Base-by-base conservation (phyloP, 805 yeast genomes). In the Phaffomyces antillensis region DNA sequence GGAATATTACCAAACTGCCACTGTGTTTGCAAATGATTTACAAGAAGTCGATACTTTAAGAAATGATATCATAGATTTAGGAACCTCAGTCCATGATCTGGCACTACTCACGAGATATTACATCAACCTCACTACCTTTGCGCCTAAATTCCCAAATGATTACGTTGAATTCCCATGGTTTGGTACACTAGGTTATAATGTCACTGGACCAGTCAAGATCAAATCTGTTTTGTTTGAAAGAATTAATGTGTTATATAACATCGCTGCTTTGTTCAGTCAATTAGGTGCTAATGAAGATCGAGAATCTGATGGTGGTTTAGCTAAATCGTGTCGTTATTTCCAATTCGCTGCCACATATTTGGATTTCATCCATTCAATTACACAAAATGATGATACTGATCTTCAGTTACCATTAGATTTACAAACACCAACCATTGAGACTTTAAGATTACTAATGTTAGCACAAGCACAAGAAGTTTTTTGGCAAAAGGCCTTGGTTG, bases 391-490 rank as follows among this genome's bases (percentile, higher is more conserved):
- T 52, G 13, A 46, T 42, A 4, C 56, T 57, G 10, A 28, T 10
- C 13, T 28, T 28, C 30, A 53, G 48, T 57, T 60, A 9, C 70
- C 71, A 5, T 49, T 68, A 26, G 87, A 79, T 42, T 62, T 86
- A 15, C 77, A 77, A 35, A 37, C 46, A 1, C 70, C 71, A 12
- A 76, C 86, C 0, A 54, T 84, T 10, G 63, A 66, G 12, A 67
- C 80, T 16, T 63, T 89, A 43, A 63, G 71, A 33, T 52, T 59
- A 12, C 56, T 88, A 32, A 76, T 77, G 76, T 58, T 85, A 35
- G 93, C 95, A 0, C 96, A 87, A 55, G 93, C 96, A 0, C 96
- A 89, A 62, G 96, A 90, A 57, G 72, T 79, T 12, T 78, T 83
- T 41, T 89, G 96, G 96, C 79, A 75, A 40, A 81, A 81, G 54